A percentile compares a stretch with the other conserved stretches of the same genome.
phyloP scores from a whole-genome alignment of 177 flowering plant genomes.

The Telopea speciosissima region DNA sequence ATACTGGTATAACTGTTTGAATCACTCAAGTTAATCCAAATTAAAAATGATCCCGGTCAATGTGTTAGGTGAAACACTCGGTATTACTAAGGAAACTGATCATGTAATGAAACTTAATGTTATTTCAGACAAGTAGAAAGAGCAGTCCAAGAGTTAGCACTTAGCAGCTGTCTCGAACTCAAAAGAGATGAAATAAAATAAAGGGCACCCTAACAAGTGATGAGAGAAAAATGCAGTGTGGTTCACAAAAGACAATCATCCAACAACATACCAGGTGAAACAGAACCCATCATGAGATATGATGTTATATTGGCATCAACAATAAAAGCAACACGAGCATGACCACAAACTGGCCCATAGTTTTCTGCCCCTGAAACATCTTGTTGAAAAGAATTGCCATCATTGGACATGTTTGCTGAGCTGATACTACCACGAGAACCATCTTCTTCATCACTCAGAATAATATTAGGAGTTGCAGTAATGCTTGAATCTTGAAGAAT shows the following conservation, averaged over 20 bases:
- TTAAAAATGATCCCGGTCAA: too few species aligned
- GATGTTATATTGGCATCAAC: conserved; percentile 99
- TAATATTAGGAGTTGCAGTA: conserved; percentile 39
- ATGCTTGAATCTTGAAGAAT: conserved; percentile 64
- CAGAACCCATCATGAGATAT: conserved; percentile 99
- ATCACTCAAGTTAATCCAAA: too few species aligned
- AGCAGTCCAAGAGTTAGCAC: too few species aligned
- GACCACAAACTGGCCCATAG: conserved; percentile 33
- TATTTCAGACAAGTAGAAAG: too few species aligned
- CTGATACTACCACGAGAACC: conserved; percentile 48
- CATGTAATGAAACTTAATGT: too few species aligned
- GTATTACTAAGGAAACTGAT: too few species aligned
- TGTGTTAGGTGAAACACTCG: too few species aligned
- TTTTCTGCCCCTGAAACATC: conserved; percentile 48
- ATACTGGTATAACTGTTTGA: too few species aligned
- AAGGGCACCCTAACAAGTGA: background rate
- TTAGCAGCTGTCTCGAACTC: background rate
- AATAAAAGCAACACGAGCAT: conserved; percentile 80
- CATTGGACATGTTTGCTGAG: conserved; percentile 46
- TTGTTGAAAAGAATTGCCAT: conserved; percentile 41
- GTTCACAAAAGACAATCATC: background rate
- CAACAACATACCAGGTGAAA: conserved; percentile 79
- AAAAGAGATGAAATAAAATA: background rate
- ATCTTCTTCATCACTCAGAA: conserved; percentile 74
- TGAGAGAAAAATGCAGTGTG: background rate